Conservation (phyloP, 805 yeast genomes). For the Saccharomyces mikatae region DNA sequence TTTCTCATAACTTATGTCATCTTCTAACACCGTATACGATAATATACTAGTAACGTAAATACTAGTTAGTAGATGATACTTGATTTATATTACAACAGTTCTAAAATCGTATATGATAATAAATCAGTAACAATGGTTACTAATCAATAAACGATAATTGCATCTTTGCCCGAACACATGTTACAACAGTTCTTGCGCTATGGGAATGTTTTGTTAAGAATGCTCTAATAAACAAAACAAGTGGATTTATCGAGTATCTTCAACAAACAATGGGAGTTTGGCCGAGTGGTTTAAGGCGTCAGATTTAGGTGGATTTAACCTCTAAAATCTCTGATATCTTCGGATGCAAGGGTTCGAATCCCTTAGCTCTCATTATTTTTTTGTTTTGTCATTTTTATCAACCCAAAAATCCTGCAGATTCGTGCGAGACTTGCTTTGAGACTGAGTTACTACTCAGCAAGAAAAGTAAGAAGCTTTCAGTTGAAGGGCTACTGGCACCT, state of each 20-base stretch:
- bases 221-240: not conserved
- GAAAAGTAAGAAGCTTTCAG: not conserved
- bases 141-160: too few relatives aligned
- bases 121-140: too few relatives aligned
- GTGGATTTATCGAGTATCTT: not conserved
- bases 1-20: too few relatives aligned
- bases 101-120: too few relatives aligned
- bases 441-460: not conserved
- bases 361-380: slow-evolving; percentile 33
- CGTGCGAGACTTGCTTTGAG: not conserved
- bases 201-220: too few relatives aligned
- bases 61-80: too few relatives aligned
- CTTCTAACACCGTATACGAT: too few relatives aligned
- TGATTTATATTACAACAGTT: too few relatives aligned
- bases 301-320: slow-evolving; percentile 32
- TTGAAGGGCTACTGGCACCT: not conserved
- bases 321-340: slow-evolving; percentile 35
- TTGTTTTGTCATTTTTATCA: slow-evolving; percentile 2
- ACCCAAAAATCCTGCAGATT: not conserved
- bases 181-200: too few relatives aligned
- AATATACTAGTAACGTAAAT: too few relatives aligned
- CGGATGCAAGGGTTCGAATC: slow-evolving; percentile 42
- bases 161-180: too few relatives aligned
- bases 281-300: slow-evolving; percentile 42
- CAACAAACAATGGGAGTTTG: slow-evolving; percentile 29